These are phyloP conservation scores for Trichoderma brevicompactum DNA, from an alignment of 2,329 filamentous ascomycete species.

Conservation along the genomic window DNA sequence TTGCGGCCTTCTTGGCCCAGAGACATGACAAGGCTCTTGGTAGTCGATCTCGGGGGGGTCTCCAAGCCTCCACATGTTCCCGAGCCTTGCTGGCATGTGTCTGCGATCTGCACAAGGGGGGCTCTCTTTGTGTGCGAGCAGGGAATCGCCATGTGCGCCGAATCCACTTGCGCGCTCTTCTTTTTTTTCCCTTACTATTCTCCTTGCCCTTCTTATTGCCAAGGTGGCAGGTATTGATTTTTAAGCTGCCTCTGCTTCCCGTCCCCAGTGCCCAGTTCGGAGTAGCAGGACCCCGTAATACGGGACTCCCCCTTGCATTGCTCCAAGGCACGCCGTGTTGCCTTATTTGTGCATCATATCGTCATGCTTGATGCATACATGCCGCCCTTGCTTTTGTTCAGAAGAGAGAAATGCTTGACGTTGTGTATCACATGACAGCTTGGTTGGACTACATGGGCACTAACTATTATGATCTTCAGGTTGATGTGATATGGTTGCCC, in stretches of 20 bases:
- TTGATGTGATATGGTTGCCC: no score
- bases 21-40: neutral
- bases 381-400: no score
- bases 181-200: neutral
- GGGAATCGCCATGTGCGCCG: conserved; percentile 9
- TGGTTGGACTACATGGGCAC: no score
- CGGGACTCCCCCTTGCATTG: neutral
- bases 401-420: no score
- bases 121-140: neutral
- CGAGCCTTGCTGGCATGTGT: conserved; percentile 14
- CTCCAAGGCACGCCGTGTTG: neutral
- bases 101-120: conserved; percentile 13
- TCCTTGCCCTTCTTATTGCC: neutral
- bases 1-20: neutral
- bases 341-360: neutral
- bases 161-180: conserved; percentile 5
- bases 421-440: no score
- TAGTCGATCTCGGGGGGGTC: neutral
- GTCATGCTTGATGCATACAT: neutral
- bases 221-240: neutral
- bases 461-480: no score
- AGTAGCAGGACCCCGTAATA: no score
- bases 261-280: no score
- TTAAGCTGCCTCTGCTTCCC: neutral
- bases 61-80: conserved; percentile 1